These are phyloP conservation scores for Artemisia princeps DNA, from an alignment of 140 eudicot genomes.

Conservation along the genomic window DNA sequence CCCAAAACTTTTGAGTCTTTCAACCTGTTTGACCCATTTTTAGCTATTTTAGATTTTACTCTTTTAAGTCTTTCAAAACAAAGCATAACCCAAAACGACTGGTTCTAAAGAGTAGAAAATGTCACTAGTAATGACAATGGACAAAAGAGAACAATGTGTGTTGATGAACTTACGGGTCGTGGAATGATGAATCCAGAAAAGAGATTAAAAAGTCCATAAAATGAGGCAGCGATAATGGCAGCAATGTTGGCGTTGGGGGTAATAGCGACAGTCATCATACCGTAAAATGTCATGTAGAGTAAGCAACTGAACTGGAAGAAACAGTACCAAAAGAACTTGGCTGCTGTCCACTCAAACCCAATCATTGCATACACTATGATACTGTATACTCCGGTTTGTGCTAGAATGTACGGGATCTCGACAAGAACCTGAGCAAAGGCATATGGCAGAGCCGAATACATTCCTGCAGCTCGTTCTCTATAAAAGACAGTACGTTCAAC, in stretches of 20 bases:
- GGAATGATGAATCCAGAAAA: slow-evolving; percentile 82
- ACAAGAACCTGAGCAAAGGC: slow-evolving; percentile 78
- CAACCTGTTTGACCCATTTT: too few relatives aligned
- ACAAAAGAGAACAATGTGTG: background rate
- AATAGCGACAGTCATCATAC: slow-evolving; percentile 77
- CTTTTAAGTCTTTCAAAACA: too few relatives aligned
- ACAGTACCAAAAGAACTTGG: slow-evolving; percentile 68
- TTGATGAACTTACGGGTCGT: slow-evolving; percentile 40
- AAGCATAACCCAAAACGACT: too few relatives aligned
- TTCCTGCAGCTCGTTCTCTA: slow-evolving; percentile 87
- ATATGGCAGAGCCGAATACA: slow-evolving; percentile 78
- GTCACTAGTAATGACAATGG: background rate
- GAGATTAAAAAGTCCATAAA: slow-evolving; percentile 50
- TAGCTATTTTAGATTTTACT: too few relatives aligned
- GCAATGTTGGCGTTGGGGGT: slow-evolving; percentile 63
- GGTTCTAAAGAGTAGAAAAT: background rate
- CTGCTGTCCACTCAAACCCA: slow-evolving; percentile 75
- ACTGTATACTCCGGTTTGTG: slow-evolving; percentile 55
- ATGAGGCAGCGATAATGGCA: slow-evolving; percentile 43
- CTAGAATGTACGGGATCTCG: slow-evolving; percentile 64
- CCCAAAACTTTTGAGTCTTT: too few relatives aligned
- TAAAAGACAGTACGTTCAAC: slow-evolving; percentile 81
- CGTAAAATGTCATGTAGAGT: slow-evolving; percentile 68
- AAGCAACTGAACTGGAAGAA: slow-evolving; percentile 61
- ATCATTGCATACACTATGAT: slow-evolving; percentile 67